These are phyloP conservation scores for Trichoderma sp. DNA, from an alignment of 2,329 filamentous ascomycete species.

Conservation along the genomic window DNA sequence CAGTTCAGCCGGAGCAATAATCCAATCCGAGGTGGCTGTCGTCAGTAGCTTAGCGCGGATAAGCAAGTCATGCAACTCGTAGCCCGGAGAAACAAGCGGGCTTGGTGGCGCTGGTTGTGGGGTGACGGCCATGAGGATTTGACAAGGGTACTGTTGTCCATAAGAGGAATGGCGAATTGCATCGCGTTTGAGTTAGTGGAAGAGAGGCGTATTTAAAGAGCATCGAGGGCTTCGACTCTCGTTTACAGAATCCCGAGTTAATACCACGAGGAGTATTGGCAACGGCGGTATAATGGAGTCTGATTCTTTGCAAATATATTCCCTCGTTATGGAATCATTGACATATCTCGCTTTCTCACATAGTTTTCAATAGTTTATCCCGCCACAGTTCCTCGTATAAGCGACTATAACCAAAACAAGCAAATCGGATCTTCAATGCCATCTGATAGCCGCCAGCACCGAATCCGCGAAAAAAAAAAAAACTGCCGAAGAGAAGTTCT, in stretches of 20 bases:
- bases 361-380: neutral
- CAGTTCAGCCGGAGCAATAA: neutral
- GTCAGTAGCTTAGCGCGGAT: neutral
- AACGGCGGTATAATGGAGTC: neutral
- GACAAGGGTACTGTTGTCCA: conserved; percentile 10
- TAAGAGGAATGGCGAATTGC: neutral
- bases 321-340: neutral
- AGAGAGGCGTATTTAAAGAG: neutral
- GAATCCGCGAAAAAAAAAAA: neutral
- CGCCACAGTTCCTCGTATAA: neutral
- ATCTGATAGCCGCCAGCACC: neutral
- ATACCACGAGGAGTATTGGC: neutral
- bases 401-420: neutral
- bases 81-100: neutral
- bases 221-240: neutral
- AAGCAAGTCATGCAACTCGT: neutral
- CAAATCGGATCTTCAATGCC: neutral
- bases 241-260: neutral
- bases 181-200: neutral
- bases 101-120: conserved; percentile 1
- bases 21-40: neutral
- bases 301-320: neutral
- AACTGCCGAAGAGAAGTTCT: neutral
- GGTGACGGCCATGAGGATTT: neutral
- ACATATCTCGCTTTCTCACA: neutral